Evolutionary conservation across 2,329 filamentous ascomycete genomes (phyloP), one percentile per base, ranked within the genome.

Genomic region (Anthostomella pinea): DNA sequence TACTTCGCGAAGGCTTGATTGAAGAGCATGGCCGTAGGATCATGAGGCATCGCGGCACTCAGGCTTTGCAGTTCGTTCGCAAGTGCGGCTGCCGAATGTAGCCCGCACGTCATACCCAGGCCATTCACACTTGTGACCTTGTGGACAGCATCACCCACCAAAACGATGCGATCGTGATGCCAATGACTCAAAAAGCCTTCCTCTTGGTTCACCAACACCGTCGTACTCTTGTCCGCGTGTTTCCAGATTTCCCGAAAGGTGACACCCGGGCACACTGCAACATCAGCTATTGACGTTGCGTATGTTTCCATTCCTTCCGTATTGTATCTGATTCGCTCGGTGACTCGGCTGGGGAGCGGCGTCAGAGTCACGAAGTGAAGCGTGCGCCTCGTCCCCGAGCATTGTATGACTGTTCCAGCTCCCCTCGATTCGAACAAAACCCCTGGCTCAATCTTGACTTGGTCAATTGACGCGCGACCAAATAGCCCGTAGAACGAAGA

Each of bases 81-180:
- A 22, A 22, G 21, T 7, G 11, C 21, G 21, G 11, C 21, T 22
- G 7, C 11, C 11, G 21, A 22, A 22, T 22, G 21, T n/a, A n/a
- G n/a, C n/a, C n/a, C 21, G 7, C 7, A 7, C 11, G 21, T 22
- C 11, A 22, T 22, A 22, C 21, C 21, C 21, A 22, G 11, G 21
- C 21, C 21, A 11, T 22, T 22, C 11, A 11, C 7, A 22, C n/a
- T n/a, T n/a, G 21, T 22, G 28, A 63, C 43, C 36, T 64, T 64
- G 31, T 61, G 59, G 11, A 55, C 54, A 5, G 62, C 51, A 38
- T 66, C 62, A 5, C 62, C 61, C 0, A 54, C 56, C 6, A 64
- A 55, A 5, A 64, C 61, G 16, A 62, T 44, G 5, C 60, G 51
- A 11, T 46, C 51, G 38, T 41, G 48, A 14, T 31, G 43, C 63